phyloP scores from a whole-genome alignment of 1,284 basidiomycete species.

The Sanghuangporus baumii region DNA sequence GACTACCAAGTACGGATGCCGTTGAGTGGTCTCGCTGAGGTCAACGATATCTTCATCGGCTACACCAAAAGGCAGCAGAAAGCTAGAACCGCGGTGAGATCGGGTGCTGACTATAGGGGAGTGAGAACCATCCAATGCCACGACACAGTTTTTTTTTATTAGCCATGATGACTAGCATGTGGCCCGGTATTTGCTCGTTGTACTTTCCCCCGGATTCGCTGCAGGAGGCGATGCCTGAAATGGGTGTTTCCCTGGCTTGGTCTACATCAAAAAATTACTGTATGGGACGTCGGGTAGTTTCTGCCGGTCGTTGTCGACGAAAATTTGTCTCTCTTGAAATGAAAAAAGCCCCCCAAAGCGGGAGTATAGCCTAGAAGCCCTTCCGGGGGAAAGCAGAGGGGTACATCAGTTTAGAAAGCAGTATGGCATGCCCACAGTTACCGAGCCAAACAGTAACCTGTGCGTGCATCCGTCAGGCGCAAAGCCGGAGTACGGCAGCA shows the following conservation, averaged over 20 bases:
- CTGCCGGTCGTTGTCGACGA: too few relatives aligned
- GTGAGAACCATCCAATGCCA: constrained; percentile 19
- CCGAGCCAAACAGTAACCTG: constrained; percentile 15
- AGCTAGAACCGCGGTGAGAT: constrained; percentile 8
- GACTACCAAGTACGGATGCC: too few relatives aligned
- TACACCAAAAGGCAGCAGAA: constrained; percentile 16
- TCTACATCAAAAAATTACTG: too few relatives aligned
- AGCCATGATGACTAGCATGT: not conserved
- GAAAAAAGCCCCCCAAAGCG: too few relatives aligned
- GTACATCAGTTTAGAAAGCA: constrained; percentile 2
- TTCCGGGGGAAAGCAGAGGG: too few relatives aligned
- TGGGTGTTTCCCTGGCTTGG: too few relatives aligned
- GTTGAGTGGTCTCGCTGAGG: too few relatives aligned
- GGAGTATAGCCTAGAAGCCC: too few relatives aligned
- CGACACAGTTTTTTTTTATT: not conserved
- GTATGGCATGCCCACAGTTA: constrained; percentile 18
- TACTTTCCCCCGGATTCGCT: too few relatives aligned
- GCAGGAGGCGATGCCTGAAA: too few relatives aligned
- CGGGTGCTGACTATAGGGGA: constrained; percentile 18
- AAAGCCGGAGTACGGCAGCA: constrained; percentile 18
- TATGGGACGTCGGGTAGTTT: too few relatives aligned
- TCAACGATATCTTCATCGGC: constrained; percentile 12
- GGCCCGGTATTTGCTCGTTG: not conserved
- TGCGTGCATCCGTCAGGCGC: not conserved
- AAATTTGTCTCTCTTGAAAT: too few relatives aligned